phyloP scores from a whole-genome alignment of 345 rosid genomes.

The Mallotus nudiflorus region DNA sequence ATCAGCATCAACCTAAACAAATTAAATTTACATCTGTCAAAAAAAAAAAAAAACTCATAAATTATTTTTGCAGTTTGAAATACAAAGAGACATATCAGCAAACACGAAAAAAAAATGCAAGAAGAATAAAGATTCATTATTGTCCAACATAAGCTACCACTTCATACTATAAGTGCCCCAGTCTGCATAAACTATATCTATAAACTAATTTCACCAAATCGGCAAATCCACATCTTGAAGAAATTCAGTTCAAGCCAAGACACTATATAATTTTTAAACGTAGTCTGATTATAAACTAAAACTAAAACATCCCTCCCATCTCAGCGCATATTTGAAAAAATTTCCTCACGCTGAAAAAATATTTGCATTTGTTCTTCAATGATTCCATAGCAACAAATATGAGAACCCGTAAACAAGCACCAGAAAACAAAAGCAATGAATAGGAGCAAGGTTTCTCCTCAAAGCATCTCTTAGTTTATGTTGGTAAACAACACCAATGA shows the following conservation, averaged over 20 bases:
- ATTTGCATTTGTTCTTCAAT: conserved; percentile 38
- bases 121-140: not conserved
- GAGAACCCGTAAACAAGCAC: conserved; percentile 32
- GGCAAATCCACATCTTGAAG: too few species aligned
- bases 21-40: not conserved
- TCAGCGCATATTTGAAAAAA: not conserved
- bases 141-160: too few species aligned
- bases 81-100: not conserved
- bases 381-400: conserved; percentile 25
- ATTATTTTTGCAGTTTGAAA: too few species aligned
- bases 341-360: conserved; percentile 39
- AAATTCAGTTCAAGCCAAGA: not conserved
- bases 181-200: not conserved
- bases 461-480: conserved; percentile 33
- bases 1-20: conserved; percentile 34
- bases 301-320: not conserved
- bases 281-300: not conserved
- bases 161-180: too few species aligned
- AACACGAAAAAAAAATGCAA: not conserved
- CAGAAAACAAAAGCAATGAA: conserved; percentile 35
- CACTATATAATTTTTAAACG: not conserved
- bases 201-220: not conserved
- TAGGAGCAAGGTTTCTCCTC: conserved; percentile 35
- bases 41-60: too few species aligned
- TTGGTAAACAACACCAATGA: conserved; percentile 29